Evolutionary conservation across 768 basidiomycete genomes (phyloP).

Genomic region (Podaxis pistillaris): DNA sequence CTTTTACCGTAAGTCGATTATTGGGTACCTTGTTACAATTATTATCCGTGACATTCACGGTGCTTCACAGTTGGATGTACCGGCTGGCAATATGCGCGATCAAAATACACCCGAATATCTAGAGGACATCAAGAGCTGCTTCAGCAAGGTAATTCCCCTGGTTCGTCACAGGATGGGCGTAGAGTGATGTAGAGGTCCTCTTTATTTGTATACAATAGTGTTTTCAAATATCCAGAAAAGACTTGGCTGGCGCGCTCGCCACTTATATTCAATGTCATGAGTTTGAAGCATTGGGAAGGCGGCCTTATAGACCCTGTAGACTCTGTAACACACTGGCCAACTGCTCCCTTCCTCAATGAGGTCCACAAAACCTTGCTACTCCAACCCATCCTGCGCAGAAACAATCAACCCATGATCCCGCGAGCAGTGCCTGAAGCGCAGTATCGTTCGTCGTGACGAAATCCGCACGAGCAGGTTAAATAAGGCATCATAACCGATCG

Average conservation of each 20-base stretch:
- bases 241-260: no score
- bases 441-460: constrained; percentile 91
- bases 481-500: constrained; percentile 62
- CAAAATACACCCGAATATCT: constrained; percentile 66
- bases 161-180: constrained; percentile 24
- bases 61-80: constrained; percentile 56
- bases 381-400: constrained; percentile 38
- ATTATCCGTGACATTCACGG: not conserved
- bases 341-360: constrained; percentile 73
- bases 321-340: constrained; percentile 45
- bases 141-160: constrained; percentile 29
- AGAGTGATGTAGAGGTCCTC: not conserved
- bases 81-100: constrained; percentile 70
- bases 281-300: no score
- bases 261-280: no score
- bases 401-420: constrained; percentile 86
- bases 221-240: not conserved
- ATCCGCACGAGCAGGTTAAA: constrained; percentile 59
- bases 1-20: constrained; percentile 51
- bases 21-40: not conserved
- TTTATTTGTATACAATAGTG: not conserved
- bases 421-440: constrained; percentile 74
- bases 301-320: constrained; percentile 17
- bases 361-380: constrained; percentile 75
- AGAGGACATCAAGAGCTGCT: constrained; percentile 38